Evolutionary conservation across 2,329 filamentous ascomycete genomes (phyloP).

Genomic region (Daldinia sp.): DNA sequence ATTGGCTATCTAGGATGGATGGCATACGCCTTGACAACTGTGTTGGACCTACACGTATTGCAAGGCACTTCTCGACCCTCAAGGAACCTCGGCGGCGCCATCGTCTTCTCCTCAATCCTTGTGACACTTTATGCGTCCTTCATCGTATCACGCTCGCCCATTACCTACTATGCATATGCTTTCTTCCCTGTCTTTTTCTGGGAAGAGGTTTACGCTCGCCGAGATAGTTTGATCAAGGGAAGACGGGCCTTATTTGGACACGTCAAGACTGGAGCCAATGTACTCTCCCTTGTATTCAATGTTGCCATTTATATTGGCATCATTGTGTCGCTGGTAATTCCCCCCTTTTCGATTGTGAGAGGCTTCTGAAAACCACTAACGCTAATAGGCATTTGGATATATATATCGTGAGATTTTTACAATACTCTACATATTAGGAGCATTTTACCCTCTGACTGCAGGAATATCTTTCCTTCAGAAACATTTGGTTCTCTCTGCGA

Average conservation of each 20-base stretch:
- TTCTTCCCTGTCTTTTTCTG: conserved; percentile 95
- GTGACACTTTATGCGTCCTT: conserved; percentile 81
- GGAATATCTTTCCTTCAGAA: conserved; percentile 75
- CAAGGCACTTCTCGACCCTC: conserved; percentile 71
- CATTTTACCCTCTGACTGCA: conserved; percentile 80
- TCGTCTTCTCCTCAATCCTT: conserved; percentile 79
- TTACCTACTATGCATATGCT: conserved; percentile 88
- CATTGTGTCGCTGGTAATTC: conserved; percentile 78
- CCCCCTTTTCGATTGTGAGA: background rate
- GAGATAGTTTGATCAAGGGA: conserved; percentile 73
- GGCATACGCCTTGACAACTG: conserved; percentile 86
- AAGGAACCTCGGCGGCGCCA: conserved; percentile 65
- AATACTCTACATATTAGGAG: conserved; percentile 76
- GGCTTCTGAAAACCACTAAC: conserved; percentile 29
- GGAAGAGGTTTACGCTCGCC: conserved; percentile 89
- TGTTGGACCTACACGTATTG: conserved; percentile 87
- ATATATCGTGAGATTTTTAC: conserved; percentile 91
- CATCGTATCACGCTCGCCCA: conserved; percentile 78
- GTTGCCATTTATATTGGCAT: conserved; percentile 73
- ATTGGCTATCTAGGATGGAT: conserved; percentile 96
- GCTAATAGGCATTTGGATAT: conserved; percentile 82
- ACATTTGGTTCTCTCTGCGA: conserved; percentile 69
- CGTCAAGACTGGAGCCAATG: conserved; percentile 66
- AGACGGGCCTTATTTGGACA: conserved; percentile 73
- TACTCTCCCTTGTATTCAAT: conserved; percentile 69